Conservation (phyloP, 2,329 filamentous ascomycete species). For the Aspergillus uvarum region DNA sequence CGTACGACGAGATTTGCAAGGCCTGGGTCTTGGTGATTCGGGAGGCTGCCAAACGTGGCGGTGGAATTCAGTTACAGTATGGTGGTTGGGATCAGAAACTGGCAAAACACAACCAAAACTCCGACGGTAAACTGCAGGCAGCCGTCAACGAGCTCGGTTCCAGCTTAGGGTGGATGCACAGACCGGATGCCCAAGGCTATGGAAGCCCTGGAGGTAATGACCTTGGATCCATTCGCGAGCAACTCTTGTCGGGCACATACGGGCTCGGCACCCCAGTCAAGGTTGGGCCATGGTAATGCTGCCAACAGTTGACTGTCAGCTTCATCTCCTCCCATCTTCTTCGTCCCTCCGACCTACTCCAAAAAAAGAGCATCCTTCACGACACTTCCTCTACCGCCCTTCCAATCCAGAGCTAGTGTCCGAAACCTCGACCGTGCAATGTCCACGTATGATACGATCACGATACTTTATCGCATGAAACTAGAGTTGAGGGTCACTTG, state of each 20-base stretch:
- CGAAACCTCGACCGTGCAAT: conserved; percentile 29
- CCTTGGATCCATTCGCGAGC: conserved; percentile 53
- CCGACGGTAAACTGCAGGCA: conserved; percentile 74
- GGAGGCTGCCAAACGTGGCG: conserved; percentile 86
- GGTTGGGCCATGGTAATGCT: conserved; percentile 55
- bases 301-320: conserved; percentile 2
- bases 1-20: conserved; percentile 92
- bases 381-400: conserved; percentile 9
- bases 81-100: conserved; percentile 91
- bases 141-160: conserved; percentile 75
- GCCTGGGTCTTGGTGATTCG: conserved; percentile 91
- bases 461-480: conserved; percentile 45
- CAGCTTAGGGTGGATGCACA: conserved; percentile 76
- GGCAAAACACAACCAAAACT: conserved; percentile 81
- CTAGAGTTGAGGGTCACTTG: conserved; percentile 41
- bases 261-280: conserved; percentile 55
- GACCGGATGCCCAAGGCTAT: conserved; percentile 32
- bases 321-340: neutral
- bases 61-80: conserved; percentile 83
- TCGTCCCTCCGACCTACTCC: conserved; percentile 6
- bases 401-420: conserved; percentile 18
- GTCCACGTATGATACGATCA: conserved; percentile 45
- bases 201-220: conserved; percentile 39
- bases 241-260: conserved; percentile 58
- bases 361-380: conserved; percentile 8